Evolutionary conservation across 164 flowering plant species (phyloP), one percentile per base, ranked within the genome.

Genomic region (Buxus sempervirens): DNA sequence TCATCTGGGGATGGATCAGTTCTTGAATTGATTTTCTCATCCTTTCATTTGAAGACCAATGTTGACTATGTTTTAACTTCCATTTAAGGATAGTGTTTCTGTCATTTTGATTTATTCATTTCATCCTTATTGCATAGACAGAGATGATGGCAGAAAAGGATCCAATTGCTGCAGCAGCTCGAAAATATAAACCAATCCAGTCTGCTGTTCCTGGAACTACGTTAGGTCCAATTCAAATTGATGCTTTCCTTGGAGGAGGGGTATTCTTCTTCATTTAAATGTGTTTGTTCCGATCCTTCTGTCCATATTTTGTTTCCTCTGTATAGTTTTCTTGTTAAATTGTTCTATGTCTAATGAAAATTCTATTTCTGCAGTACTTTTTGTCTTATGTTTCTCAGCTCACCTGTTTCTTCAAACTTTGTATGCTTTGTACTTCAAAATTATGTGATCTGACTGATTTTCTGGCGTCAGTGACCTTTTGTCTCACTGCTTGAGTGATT

Each of bases 121-220:
- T 25, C n/a, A 23, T 64, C 60, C 20, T 61, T 56, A 14, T 38
- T 64, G 41, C 48, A 32, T 72, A 8, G 13, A 53, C 81, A 92
- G 99, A 85, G 73, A 76, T 72, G 79, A 83, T 92, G 90, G 88
- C 86, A 24, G 51, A 86, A 64, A 87, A 80, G 77, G 97, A 95
- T 80, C 97, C 96, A 59, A 84, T 85, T 56, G 99, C 99, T 56
- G 96, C 96, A 67, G 80, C 86, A 19, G 99, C 99, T 58, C 84
- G 75, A 62, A 89, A 74, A 64, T 90, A 89, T 77, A 92, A 89
- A 76, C 99, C 99, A 55, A 89, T 95, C 64, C 97, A 92, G 77
- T 92, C 99, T 72, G 97, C 99, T 80, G 99, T 95, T 81, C 99
- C 99, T 63, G 99, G 99, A 76, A 95, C 99, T 54, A 95, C 99